Conservation (phyloP, 169 alveolate species). For the Plasmodium adleri region DNA sequence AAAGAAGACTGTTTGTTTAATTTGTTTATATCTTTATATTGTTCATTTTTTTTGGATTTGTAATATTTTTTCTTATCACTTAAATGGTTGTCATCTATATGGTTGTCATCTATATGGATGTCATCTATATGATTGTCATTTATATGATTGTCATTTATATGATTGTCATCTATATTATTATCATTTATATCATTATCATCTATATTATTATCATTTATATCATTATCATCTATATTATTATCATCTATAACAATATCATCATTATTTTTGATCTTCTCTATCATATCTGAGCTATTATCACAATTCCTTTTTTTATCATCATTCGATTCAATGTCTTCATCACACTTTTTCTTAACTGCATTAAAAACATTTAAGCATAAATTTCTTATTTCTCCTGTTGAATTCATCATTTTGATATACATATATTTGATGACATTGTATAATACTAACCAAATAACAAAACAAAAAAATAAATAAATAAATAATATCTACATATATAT, state of each 20-base stretch:
- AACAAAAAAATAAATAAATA: background rate
- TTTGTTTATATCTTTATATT: too few species aligned
- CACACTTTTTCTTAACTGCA: constrained; percentile 3
- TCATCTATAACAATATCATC: background rate
- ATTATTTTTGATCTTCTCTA: background rate
- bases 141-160: background rate
- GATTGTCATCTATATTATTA: background rate
- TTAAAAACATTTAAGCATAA: constrained; percentile 22
- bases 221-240: background rate
- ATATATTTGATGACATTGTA: background rate
- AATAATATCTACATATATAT: constrained; percentile 3
- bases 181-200: background rate
- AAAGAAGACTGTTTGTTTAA: too few species aligned
- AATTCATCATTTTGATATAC: constrained; percentile 29
- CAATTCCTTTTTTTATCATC: background rate
- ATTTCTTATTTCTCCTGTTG: constrained; percentile 22
- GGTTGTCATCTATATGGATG: background rate
- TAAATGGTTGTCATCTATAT: background rate
- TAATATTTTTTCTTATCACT: too few species aligned
- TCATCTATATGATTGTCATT: background rate
- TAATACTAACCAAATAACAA: background rate
- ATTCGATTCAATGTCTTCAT: background rate
- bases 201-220: background rate
- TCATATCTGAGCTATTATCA: background rate
- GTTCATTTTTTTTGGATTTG: too few species aligned